A percentile compares a stretch with the other conserved stretches of the same genome.
These are phyloP conservation scores for Cercospora sp. DNA, from an alignment of 2,329 filamentous ascomycete species.

Conservation along the genomic window DNA sequence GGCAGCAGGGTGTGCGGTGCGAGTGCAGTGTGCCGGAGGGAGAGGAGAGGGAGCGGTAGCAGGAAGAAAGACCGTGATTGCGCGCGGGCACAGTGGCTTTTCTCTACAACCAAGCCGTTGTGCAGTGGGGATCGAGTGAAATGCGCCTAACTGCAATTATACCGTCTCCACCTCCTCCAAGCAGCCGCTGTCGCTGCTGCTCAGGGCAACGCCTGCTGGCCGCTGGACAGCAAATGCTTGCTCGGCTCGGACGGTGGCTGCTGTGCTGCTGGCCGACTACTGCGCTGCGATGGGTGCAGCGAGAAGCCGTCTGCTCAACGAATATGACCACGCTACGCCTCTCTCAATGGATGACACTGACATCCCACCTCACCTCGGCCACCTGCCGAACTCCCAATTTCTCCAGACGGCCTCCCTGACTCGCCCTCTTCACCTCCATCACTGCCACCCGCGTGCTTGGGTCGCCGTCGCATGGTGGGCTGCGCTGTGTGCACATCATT, in stretches of 20 bases:
- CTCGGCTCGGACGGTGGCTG: constrained; percentile 16
- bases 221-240: constrained; percentile 11
- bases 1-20: background rate
- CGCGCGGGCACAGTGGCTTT: constrained; percentile 10
- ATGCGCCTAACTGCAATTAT: constrained; percentile 18
- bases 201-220: constrained; percentile 6
- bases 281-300: background rate
- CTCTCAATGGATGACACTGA: background rate
- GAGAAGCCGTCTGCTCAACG: background rate
- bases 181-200: constrained; percentile 11
- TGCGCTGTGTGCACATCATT: background rate
- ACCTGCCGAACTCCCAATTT: background rate
- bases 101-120: constrained; percentile 12
- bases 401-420: background rate
- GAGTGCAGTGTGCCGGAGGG: background rate
- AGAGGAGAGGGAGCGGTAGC: background rate
- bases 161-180: constrained; percentile 15
- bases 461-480: background rate
- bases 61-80: background rate
- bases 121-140: constrained; percentile 8
- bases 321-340: background rate
- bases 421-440: background rate
- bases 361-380: background rate
- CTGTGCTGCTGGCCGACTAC: background rate
- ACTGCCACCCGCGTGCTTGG: background rate